These are phyloP conservation scores for Lithospermum erythrorhizon DNA, from an alignment of 257 asterid species.

Conservation along the genomic window DNA sequence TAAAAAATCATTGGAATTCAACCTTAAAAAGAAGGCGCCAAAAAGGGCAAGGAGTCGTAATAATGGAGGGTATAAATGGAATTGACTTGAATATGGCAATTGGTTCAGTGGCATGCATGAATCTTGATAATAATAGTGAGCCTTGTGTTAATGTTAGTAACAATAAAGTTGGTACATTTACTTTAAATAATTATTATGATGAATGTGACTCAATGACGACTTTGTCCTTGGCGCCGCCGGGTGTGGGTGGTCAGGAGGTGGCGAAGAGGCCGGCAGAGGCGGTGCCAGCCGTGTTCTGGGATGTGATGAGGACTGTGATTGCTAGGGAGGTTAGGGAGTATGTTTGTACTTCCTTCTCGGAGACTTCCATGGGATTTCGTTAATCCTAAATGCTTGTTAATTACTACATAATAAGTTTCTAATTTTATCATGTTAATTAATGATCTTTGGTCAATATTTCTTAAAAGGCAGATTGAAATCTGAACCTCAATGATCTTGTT, in stretches of 20 bases:
- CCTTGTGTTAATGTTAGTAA: background rate
- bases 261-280: constrained; percentile 24
- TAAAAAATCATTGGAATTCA: constrained; percentile 77
- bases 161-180: background rate
- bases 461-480: too few relatives aligned
- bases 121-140: background rate
- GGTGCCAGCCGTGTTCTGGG: constrained; percentile 33
- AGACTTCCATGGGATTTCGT: constrained; percentile 24
- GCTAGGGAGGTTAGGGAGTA: constrained; percentile 13
- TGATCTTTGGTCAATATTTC: too few relatives aligned
- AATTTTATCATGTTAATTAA: too few relatives aligned
- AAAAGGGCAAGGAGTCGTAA: constrained; percentile 1
- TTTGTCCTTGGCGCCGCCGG: constrained; percentile 69
- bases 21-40: constrained; percentile 46
- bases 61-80: background rate
- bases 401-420: too few relatives aligned
- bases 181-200: constrained; percentile 12
- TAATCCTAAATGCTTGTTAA: constrained; percentile 2
- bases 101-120: constrained; percentile 11
- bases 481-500: too few relatives aligned
- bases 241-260: constrained; percentile 20
- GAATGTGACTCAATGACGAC: constrained; percentile 61
- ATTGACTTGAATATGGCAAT: constrained; percentile 9
- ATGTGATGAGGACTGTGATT: constrained; percentile 11
- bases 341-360: constrained; percentile 4